Percentiles rank a stretch among this genome's conserved stretches.
Evolutionary conservation across 192 early-diverging fungal genomes (phyloP).

Genomic region (Lobosporangium transversale): DNA sequence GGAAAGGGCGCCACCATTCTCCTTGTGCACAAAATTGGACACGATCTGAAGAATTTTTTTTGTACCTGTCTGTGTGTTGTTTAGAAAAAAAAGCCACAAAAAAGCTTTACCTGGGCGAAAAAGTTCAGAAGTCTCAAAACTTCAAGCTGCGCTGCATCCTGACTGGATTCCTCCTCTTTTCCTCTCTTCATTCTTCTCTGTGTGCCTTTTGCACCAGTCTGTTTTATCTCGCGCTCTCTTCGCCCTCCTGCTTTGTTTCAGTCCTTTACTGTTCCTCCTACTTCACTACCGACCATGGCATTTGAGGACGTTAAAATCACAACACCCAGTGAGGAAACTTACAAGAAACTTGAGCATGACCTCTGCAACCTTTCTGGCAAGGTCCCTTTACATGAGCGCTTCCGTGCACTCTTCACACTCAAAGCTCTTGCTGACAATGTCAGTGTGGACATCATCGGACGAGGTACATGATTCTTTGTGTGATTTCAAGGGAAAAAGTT

Average conservation of each 20-base stretch:
- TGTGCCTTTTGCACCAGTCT: not conserved
- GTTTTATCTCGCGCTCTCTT: not conserved
- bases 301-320: constrained; percentile 44
- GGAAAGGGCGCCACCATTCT: not conserved
- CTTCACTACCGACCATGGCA: constrained; percentile 20
- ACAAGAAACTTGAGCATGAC: constrained; percentile 70
- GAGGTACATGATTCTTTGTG: constrained; percentile 57
- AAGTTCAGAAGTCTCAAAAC: too few species aligned
- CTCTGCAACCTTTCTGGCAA: constrained; percentile 69
- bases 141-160: constrained; percentile 1
- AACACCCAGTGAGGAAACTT: constrained; percentile 45
- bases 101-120: too few species aligned
- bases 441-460: constrained; percentile 85
- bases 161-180: not conserved
- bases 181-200: not conserved
- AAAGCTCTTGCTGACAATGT: constrained; percentile 79
- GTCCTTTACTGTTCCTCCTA: too few species aligned
- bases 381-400: constrained; percentile 83
- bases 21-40: too few species aligned
- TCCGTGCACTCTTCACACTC: constrained; percentile 93
- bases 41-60: constrained; percentile 3
- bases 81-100: too few species aligned
- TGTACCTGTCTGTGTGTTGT: too few species aligned
- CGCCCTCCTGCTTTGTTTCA: not conserved
- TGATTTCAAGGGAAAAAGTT: too few species aligned